Base-by-base conservation (phyloP, 2,329 filamentous ascomycete species). In the Cordyceps sp. region DNA sequence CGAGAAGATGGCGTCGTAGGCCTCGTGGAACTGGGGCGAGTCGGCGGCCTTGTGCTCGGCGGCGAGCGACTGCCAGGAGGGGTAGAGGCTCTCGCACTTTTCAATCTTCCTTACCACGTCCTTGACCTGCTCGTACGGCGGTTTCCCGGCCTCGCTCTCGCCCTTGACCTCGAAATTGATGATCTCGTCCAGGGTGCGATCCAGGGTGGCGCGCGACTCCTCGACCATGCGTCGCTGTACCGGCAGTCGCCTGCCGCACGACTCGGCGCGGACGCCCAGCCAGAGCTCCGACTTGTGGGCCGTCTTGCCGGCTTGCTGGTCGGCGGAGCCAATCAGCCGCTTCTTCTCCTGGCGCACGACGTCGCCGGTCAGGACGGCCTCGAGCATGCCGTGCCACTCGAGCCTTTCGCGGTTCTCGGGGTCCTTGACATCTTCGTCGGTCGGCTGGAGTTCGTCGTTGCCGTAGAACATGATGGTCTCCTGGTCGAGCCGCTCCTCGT, bases 271-370 rank as follows among this genome's bases (percentile, higher is more conserved):
- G 21, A 94, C 70, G 7, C 85, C 88, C 29, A 94, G 61, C 86
- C 90, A 98, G 15, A 96, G 66, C 48, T 82, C 80, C 21, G 73
- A 71, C 46, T 80, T 79, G 40, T 85, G 73, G 29, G 83, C 80
- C 30, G 69, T 64, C 40, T 69, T 69, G 34, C 64, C 66, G 8
- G 59, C 50, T 37, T 67, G 59, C 42, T 66, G 63, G 33, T 77
- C 73, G 10, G 66, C 63, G 4, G 82, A 78, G 29, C 84, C 86
- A 42, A 92, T 90, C 46, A 98, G 57, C 28, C 90, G 75, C 54
- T 93, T 93, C 65, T 98, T 98, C 59, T 98, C 90, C 54, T 98
- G 90, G 46, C 84, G 83, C 36, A 98, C 88, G 8, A 98, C 90
- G 52, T 98, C 90, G 41, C 90, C 90, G 1, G 86, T 94, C 42